Evolutionary conservation across 2,329 filamentous ascomycete species (phyloP), one percentile per base, ranked within the genome.

Genomic region (Sordariomycetes sp.): DNA sequence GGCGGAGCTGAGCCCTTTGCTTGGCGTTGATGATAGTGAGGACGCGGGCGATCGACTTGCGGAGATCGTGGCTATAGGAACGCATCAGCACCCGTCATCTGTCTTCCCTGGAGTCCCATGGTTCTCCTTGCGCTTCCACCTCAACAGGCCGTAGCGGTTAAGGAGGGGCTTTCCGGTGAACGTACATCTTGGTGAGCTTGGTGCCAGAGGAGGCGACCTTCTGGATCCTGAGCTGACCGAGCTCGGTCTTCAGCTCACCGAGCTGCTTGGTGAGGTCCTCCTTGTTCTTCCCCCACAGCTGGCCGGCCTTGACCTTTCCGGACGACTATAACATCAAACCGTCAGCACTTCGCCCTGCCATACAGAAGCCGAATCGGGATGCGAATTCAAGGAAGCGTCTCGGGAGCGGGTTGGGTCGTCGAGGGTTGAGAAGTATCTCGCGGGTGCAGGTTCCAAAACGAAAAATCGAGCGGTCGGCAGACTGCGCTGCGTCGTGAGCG

Each of bases 21-120:
- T 96, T 97, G 79, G 91, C 88, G 86, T 97, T 99, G 87, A 99
- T 96, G 82, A 99, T 85, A 78, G 94, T 99, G 71, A 99, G 87
- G 79, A 97, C 90, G 74, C 93, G 92, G 74, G 94, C 95, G 79
- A 99, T 97, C 67, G 92, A 96, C 86, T 99, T 99, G 84, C 94
- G 92, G 76, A 99, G 85, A 78, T 99, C 95, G 83, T 96, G 90
- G 80, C 92, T 97, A 70, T 68, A 67, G 37, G 64, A 61, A 60
- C 63, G 54, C 58, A 61, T 68, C 59, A 66, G 64, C 61, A 64
- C 46, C 32, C 65, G 61, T 7, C n/a, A n/a, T 14, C 48, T 54
- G 34, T 34, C 11, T 43, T 63, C 61, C 59, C 57, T 57, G 43
- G 43, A n/a, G n/a, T n/a, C n/a, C n/a, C n/a, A n/a, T n/a, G n/a